Evolutionary conservation across 176 grass and related monocot species (phyloP).

Genomic region (Eleusine coracana): DNA sequence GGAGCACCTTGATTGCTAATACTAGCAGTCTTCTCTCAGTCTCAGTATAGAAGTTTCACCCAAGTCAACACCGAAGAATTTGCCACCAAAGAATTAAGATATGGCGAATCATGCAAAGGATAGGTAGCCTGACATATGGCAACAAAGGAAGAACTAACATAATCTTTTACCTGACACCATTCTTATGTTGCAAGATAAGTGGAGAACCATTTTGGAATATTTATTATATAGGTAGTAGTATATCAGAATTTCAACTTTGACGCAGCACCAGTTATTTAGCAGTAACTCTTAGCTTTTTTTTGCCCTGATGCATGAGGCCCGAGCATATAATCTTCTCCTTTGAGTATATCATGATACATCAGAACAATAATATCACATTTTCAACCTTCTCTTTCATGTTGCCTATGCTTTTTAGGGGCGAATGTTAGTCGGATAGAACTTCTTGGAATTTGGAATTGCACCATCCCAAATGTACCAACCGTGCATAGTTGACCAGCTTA

Average conservation of each 20-base stretch:
- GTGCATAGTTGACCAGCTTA: background rate
- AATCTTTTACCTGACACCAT: slow-evolving; percentile 28
- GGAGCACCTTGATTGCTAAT: background rate
- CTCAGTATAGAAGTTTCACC: background rate
- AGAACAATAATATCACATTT: slow-evolving; percentile 17
- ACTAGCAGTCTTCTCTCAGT: background rate
- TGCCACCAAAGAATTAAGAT: slow-evolving; percentile 15
- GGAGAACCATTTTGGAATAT: slow-evolving; percentile 29
- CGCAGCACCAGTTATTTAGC: slow-evolving; percentile 9
- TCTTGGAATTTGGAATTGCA: background rate
- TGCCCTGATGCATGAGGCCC: background rate
- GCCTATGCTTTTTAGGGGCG: background rate
- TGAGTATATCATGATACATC: slow-evolving; percentile 22
- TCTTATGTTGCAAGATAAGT: slow-evolving; percentile 37
- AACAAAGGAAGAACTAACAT: slow-evolving; percentile 19
- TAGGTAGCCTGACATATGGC: slow-evolving; percentile 36
- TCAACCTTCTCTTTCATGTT: background rate
- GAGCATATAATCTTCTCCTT: slow-evolving; percentile 40
- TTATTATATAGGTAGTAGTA: background rate
- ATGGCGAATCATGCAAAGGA: slow-evolving; percentile 18
- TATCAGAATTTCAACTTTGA: slow-evolving; percentile 38
- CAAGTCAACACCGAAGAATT: too few species aligned
- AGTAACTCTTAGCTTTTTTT: slow-evolving; percentile 1
- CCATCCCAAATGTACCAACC: background rate
- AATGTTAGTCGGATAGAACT: background rate